A percentile compares a stretch with the other conserved stretches of the same genome.
phyloP scores from a whole-genome alignment of 345 rosid genomes.

The Citrus australasica region DNA sequence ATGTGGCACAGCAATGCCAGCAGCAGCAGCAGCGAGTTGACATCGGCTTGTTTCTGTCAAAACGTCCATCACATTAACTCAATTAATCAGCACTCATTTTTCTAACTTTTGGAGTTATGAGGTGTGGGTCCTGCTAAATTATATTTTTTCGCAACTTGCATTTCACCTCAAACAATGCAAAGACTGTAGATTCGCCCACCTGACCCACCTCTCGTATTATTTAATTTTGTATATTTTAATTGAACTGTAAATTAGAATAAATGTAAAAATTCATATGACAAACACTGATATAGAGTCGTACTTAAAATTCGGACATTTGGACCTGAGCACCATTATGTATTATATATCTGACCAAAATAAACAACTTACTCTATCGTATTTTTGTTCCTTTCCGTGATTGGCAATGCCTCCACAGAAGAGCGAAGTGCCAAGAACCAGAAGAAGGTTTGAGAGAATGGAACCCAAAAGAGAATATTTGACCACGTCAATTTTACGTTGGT shows the following conservation, averaged over 20 bases:
- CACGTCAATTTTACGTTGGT: constrained; percentile 52
- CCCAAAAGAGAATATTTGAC: constrained; percentile 90
- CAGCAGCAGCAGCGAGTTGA: constrained; percentile 62
- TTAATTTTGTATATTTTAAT: too few species aligned
- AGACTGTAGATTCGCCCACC: too few species aligned
- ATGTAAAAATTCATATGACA: too few species aligned
- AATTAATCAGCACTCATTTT: neutral
- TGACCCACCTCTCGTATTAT: too few species aligned
- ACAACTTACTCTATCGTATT: constrained; percentile 63
- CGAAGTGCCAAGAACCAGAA: constrained; percentile 86
- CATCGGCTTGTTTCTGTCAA: constrained; percentile 84
- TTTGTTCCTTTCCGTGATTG: constrained; percentile 61
- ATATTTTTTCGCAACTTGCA: too few species aligned
- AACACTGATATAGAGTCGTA: too few species aligned
- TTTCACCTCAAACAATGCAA: too few species aligned
- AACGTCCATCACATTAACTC: neutral
- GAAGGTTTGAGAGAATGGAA: constrained; percentile 84
- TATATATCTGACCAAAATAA: neutral
- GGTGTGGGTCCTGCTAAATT: too few species aligned
- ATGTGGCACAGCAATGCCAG: constrained; percentile 73
- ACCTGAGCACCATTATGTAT: too few species aligned
- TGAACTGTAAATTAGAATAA: too few species aligned
- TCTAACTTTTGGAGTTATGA: too few species aligned
- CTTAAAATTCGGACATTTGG: too few species aligned
- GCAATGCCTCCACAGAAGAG: constrained; percentile 88